Percentiles rank a stretch among this genome's conserved stretches.
phyloP scores from a whole-genome alignment of 148 eudicot genomes.

The Fagopyrum esculentum region DNA sequence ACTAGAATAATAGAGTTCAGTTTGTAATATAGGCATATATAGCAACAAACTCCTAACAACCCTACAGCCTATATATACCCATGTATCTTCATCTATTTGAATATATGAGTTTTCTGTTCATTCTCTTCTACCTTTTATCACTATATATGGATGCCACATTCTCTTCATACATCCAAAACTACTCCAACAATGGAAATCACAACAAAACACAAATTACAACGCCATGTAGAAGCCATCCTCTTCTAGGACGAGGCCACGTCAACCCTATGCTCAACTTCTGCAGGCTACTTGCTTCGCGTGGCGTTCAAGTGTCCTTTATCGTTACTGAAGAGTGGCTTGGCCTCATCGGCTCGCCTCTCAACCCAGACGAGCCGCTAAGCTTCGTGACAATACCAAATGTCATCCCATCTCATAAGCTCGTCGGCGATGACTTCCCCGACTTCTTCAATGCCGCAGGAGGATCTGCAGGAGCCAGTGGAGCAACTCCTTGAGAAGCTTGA shows the following conservation, averaged over 20 bases:
- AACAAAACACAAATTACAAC: not conserved
- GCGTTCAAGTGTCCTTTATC: not conserved
- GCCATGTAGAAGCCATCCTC: not conserved
- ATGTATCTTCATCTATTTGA: too few species aligned
- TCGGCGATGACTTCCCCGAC: conserved; percentile 15
- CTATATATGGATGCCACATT: not conserved
- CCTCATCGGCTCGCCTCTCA: not conserved
- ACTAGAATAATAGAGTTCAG: too few species aligned
- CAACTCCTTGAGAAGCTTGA: conserved; percentile 19
- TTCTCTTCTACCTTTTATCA: too few species aligned
- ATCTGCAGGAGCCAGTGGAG: conserved; percentile 28
- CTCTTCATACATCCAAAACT: not conserved
- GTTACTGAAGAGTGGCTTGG: conserved; percentile 1
- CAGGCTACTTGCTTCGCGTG: not conserved
- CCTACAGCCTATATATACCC: too few species aligned
- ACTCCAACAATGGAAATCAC: not conserved
- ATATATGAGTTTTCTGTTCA: too few species aligned
- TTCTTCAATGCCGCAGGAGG: conserved; percentile 20
- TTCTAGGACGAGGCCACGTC: conserved; percentile 1
- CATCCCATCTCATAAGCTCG: conserved; percentile 18
- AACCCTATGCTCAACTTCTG: conserved; percentile 8
- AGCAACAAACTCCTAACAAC: too few species aligned
- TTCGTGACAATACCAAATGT: not conserved
- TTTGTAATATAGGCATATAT: too few species aligned
- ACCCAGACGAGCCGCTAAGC: not conserved